Base-by-base conservation (phyloP, 2,329 filamentous ascomycete species). In the Colletotrichum sp. region DNA sequence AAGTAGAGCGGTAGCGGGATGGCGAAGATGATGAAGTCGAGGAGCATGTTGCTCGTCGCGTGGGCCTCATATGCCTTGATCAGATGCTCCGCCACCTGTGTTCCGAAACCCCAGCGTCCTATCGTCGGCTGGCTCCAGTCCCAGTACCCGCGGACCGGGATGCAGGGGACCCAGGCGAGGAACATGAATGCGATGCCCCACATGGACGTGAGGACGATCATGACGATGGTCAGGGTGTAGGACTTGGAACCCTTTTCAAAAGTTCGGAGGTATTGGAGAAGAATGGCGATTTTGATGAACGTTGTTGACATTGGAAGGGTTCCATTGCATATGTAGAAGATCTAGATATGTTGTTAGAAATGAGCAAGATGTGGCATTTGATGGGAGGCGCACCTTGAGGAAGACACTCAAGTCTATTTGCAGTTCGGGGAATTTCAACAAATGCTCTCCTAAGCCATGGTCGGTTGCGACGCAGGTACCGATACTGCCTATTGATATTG, bases 1-100 rank as follows among this genome's bases (percentile, higher is more conserved):
- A 83, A 81, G 55, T 81, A 84, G 0, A 84, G 67, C n/a, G 82
- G 82, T 3, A 82, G 73, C 3, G 82, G 80, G 9, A 84, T 82
- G 11, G 80, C 78, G 15, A 84, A 80, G 3, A 84, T 80, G 52
- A 81, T 34, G 16, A 83, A 78, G 39, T 85, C 82, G 2, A 85
- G 75, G 3, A 82, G 63, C 72, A 82, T 81, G 48, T 85, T 85
- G 9, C 79, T 80, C 2, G 76, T 77, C 8, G 80, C 79, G 59
- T 84, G 82, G 9, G 74, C 79, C 12, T 78, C 77, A n/a, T 81
- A 84, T 3, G 79, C 80, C 6, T 72, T 79, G 6, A 78, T 77
- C 16, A 84, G 78, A 12, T 79, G 78, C 7, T 69, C 57, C 0
- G 78, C 68, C 2, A 78, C 52, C 36, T 78, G 79, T 2, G 82